Evolutionary conservation across 306 rosid genomes (phyloP).

Genomic region (Gleditsia sinensis): DNA sequence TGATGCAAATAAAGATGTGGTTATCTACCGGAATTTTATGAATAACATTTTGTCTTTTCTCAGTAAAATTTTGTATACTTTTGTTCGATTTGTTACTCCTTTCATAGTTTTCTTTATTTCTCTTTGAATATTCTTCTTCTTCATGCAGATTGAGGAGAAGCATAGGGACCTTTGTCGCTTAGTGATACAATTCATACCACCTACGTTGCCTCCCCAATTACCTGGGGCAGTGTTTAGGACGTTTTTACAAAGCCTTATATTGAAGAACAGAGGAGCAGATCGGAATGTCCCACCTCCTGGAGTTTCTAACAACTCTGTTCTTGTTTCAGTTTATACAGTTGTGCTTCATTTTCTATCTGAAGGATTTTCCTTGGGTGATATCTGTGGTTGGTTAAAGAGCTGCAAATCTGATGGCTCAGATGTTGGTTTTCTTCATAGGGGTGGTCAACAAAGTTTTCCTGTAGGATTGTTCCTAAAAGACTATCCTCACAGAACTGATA

Average conservation of each 20-base stretch:
- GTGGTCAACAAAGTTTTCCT: constrained; percentile 88
- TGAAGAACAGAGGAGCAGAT: constrained; percentile 91
- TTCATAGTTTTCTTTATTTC: constrained; percentile 18
- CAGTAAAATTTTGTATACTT: background rate
- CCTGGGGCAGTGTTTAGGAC: constrained; percentile 93
- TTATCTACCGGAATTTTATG: background rate
- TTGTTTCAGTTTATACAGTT: constrained; percentile 88
- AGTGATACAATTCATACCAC: constrained; percentile 95
- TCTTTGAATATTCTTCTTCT: constrained; percentile 23
- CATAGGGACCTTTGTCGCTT: constrained; percentile 90
- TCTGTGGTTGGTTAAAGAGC: constrained; percentile 81
- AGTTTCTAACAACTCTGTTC: constrained; percentile 84
- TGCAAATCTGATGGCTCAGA: constrained; percentile 54
- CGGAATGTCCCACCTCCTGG: constrained; percentile 79
- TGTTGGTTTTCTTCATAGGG: constrained; percentile 96
- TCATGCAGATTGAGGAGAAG: constrained; percentile 89
- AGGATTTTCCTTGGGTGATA: constrained; percentile 80
- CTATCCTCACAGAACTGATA: constrained; percentile 68
- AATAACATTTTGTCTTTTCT: constrained; percentile 20
- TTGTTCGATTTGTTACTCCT: constrained; percentile 14
- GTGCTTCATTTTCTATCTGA: constrained; percentile 92
- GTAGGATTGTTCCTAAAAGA: constrained; percentile 64
- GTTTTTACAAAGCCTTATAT: constrained; percentile 72
- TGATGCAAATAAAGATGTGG: background rate
- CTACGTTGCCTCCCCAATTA: constrained; percentile 74